Conservation (phyloP, 2,329 filamentous ascomycete species). For the Curvularia hawaiiensis region DNA sequence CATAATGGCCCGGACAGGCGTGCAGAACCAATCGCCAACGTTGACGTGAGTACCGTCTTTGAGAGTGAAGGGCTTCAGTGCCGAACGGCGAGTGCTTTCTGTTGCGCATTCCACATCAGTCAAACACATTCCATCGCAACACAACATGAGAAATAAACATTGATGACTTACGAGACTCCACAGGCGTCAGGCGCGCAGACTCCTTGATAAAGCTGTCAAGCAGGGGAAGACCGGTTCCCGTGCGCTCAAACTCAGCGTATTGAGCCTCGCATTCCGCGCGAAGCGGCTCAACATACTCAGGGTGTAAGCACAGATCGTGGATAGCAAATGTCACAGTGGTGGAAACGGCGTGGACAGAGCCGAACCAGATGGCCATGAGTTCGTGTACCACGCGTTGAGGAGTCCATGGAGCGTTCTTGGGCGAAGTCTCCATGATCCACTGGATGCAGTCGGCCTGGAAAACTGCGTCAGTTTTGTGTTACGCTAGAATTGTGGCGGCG, state of each 20-base stretch:
- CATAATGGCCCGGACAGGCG: slow-evolving; percentile 25
- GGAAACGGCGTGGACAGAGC: slow-evolving; percentile 37
- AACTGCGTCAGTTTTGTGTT: not conserved
- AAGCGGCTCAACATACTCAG: slow-evolving; percentile 25
- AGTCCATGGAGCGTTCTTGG: slow-evolving; percentile 33
- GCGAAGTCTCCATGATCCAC: slow-evolving; percentile 43
- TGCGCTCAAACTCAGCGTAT: slow-evolving; percentile 22
- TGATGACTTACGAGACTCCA: slow-evolving; percentile 22
- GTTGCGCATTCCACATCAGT: not conserved
- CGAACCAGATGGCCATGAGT: slow-evolving; percentile 46
- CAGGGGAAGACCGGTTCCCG: slow-evolving; percentile 20
- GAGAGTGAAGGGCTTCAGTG: slow-evolving; percentile 21
- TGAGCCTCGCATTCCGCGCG: slow-evolving; percentile 20
- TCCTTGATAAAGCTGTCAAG: slow-evolving; percentile 33
- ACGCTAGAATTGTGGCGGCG: no score
- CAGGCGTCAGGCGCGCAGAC: slow-evolving; percentile 23
- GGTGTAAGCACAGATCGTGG: slow-evolving; percentile 23
- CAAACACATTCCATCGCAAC: not conserved
- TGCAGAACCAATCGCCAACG: slow-evolving; percentile 26
- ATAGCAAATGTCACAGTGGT: slow-evolving; percentile 27
- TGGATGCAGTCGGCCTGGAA: slow-evolving; percentile 37
- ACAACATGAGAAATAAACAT: not conserved
- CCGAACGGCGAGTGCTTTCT: slow-evolving; percentile 25
- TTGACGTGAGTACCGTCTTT: slow-evolving; percentile 23
- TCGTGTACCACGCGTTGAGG: slow-evolving; percentile 34